Conservation (phyloP, 768 basidiomycete genomes). For the Tulasnella sp. region DNA sequence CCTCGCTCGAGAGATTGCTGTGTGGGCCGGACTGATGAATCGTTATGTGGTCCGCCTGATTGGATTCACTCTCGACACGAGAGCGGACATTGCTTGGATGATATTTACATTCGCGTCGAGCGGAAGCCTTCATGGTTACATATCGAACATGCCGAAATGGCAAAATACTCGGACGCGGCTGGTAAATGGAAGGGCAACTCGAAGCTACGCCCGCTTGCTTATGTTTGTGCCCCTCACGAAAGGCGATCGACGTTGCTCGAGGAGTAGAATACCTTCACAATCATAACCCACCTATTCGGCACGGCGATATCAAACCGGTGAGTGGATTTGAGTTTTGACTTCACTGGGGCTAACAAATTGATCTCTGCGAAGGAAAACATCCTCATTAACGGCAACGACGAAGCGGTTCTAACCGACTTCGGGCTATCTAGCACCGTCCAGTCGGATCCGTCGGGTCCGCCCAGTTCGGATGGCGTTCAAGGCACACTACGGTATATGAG, state of each 20-base stretch:
- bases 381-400: not conserved
- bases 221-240: not conserved
- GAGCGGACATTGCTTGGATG: conserved; percentile 6
- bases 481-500: not conserved
- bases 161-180: not conserved
- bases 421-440: not conserved
- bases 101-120: not conserved
- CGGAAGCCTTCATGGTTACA: not conserved
- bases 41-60: not conserved
- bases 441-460: not conserved
- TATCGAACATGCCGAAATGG: not conserved
- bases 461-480: not conserved
- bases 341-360: not conserved
- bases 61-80: not conserved
- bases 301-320: conserved; percentile 20
- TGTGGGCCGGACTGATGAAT: not conserved
- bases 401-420: not conserved
- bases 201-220: not conserved
- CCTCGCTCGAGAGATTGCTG: not conserved
- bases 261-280: conserved; percentile 20
- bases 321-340: not conserved
- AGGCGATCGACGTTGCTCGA: not conserved
- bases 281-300: conserved; percentile 13
- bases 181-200: not conserved
- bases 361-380: not conserved